phyloP scores from a whole-genome alignment of 2,329 filamentous ascomycete genomes.

The Diaporthe longicolla region DNA sequence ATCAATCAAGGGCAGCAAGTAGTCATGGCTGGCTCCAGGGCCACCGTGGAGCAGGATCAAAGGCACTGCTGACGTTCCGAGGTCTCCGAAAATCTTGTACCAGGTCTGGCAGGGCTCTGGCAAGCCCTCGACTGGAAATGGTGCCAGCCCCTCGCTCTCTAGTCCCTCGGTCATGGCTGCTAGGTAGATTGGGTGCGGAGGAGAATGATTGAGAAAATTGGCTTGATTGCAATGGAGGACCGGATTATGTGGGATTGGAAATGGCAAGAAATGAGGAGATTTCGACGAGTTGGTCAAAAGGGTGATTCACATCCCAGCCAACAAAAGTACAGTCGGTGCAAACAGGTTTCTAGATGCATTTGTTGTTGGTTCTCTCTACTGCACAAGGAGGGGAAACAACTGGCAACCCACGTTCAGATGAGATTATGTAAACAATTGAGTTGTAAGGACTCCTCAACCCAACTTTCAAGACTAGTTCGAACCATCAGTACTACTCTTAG shows the following conservation, averaged over 20 bases:
- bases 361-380: neutral
- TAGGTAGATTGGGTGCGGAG: neutral
- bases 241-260: too few species aligned
- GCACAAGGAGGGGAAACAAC: slow-evolving; percentile 1
- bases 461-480: too few species aligned
- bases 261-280: too few species aligned
- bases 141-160: neutral
- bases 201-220: too few species aligned
- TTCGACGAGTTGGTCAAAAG: neutral
- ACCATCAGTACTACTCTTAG: neutral
- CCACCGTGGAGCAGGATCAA: slow-evolving; percentile 55
- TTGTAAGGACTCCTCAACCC: neutral
- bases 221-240: neutral
- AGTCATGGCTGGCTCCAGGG: slow-evolving; percentile 61
- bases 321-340: neutral
- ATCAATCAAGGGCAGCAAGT: slow-evolving; percentile 55
- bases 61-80: slow-evolving; percentile 4
- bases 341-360: neutral
- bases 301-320: neutral
- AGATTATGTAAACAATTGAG: neutral
- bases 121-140: slow-evolving; percentile 22
- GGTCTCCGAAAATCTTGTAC: slow-evolving; percentile 39
- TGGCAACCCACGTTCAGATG: neutral
- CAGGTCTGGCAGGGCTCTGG: slow-evolving; percentile 38
- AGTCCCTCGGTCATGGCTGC: slow-evolving; percentile 20